These are phyloP conservation scores for Leucoagaricus sp. DNA, from an alignment of 1,284 basidiomycete species.

Conservation along the genomic window DNA sequence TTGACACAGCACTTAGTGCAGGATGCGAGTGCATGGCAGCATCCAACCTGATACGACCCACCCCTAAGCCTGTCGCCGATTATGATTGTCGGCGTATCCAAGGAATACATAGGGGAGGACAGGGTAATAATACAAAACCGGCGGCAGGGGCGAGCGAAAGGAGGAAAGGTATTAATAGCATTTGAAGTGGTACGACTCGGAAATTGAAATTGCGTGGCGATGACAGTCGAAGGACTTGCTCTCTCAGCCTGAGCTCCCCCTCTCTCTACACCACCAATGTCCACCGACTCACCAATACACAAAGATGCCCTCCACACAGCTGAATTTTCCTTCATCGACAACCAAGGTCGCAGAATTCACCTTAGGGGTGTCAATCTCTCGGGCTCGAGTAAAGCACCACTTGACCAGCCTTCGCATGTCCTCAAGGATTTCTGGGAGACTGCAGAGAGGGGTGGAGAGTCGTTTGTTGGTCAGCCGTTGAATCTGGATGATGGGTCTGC, in stretches of 20 bases:
- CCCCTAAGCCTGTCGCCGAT: too few species aligned
- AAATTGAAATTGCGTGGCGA: neutral
- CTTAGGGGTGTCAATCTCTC: slow-evolving; percentile 94
- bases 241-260: neutral
- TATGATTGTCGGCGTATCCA: too few species aligned
- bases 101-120: too few species aligned
- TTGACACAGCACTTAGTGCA: too few species aligned
- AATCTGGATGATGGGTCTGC: slow-evolving; percentile 84
- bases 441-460: slow-evolving; percentile 74
- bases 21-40: too few species aligned
- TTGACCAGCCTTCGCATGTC: slow-evolving; percentile 64
- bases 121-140: neutral
- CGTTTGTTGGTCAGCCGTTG: slow-evolving; percentile 78
- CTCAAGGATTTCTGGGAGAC: slow-evolving; percentile 88
- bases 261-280: neutral
- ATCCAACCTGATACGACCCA: too few species aligned
- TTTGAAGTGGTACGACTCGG: slow-evolving; percentile 12
- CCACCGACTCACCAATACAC: neutral
- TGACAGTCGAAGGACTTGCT: neutral
- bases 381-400: slow-evolving; percentile 84
- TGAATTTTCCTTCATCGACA: slow-evolving; percentile 72
- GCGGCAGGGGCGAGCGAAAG: too few species aligned
- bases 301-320: slow-evolving; percentile 2
- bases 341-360: slow-evolving; percentile 79
- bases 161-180: neutral